These are phyloP conservation scores for Coemansia sp. DNA, from an alignment of 192 early-diverging fungal genomes.

Conservation along the genomic window DNA sequence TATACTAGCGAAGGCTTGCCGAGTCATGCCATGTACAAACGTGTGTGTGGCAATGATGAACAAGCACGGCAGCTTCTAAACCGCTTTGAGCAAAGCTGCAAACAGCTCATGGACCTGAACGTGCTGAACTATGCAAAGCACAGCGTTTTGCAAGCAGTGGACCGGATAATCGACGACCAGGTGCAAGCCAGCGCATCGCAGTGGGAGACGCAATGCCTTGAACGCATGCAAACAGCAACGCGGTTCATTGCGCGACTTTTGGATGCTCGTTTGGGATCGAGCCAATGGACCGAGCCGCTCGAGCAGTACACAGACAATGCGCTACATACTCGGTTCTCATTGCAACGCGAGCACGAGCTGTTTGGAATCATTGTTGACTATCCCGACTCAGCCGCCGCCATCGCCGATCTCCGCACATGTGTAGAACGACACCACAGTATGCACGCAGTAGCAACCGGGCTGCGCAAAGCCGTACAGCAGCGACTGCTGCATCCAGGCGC, in stretches of 20 bases:
- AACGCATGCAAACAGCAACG: not conserved
- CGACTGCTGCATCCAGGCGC: constrained; percentile 74
- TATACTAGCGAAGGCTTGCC: not conserved
- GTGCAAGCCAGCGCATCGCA: constrained; percentile 11
- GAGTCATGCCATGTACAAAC: not conserved
- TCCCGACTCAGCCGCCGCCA: constrained; percentile 62
- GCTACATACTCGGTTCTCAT: constrained; percentile 18
- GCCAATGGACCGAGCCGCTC: not conserved
- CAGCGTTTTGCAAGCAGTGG: constrained; percentile 5
- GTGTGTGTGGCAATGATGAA: not conserved
- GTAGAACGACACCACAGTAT: constrained; percentile 19
- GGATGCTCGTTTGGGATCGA: constrained; percentile 13
- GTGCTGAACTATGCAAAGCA: constrained; percentile 1
- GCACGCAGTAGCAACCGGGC: constrained; percentile 21
- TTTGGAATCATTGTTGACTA: constrained; percentile 75
- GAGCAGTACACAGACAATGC: constrained; percentile 10
- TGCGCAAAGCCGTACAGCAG: constrained; percentile 41
- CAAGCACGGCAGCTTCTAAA: constrained; percentile 4
- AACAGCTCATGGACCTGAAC: constrained; percentile 8
- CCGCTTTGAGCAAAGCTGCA: constrained; percentile 15
- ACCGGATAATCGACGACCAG: constrained; percentile 4
- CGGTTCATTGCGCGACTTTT: constrained; percentile 4
- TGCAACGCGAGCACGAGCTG: constrained; percentile 58
- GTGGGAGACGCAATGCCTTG: constrained; percentile 26
- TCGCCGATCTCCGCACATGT: constrained; percentile 63